Evolutionary conservation across 805 yeast genomes (phyloP).

Genomic region (Zygosaccharomyces rouxii): DNA sequence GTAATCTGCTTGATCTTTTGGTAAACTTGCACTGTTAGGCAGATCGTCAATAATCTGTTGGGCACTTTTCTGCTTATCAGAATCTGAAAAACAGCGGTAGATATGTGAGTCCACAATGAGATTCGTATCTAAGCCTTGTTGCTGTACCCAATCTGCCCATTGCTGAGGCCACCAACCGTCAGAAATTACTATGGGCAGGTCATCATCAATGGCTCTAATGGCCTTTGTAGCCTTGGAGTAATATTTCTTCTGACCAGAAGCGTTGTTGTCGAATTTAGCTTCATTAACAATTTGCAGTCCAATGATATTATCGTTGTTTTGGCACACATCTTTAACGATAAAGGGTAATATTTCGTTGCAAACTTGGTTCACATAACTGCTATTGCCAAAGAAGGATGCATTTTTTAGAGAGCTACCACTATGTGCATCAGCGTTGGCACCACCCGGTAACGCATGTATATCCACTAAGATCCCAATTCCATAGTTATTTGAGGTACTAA

Average conservation of each 20-base stretch:
- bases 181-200: slow-evolving; percentile 71
- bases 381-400: slow-evolving; percentile 39
- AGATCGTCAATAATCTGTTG: slow-evolving; percentile 58
- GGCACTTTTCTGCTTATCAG: slow-evolving; percentile 63
- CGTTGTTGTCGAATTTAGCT: slow-evolving; percentile 57
- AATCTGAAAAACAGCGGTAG: slow-evolving; percentile 79
- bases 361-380: slow-evolving; percentile 37
- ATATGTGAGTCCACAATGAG: slow-evolving; percentile 79
- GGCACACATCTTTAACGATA: slow-evolving; percentile 55
- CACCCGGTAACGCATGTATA: slow-evolving; percentile 86
- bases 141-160: slow-evolving; percentile 62
- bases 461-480: slow-evolving; percentile 77
- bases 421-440: slow-evolving; percentile 84
- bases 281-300: slow-evolving; percentile 89
- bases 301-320: slow-evolving; percentile 57
- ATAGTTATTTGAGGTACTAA: slow-evolving; percentile 55
- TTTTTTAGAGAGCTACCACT: slow-evolving; percentile 54
- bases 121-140: slow-evolving; percentile 43
- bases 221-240: slow-evolving; percentile 60
- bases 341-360: slow-evolving; percentile 52
- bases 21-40: slow-evolving; percentile 44
- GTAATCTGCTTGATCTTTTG: slow-evolving; percentile 53
- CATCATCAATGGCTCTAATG: slow-evolving; percentile 51
- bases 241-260: slow-evolving; percentile 50
- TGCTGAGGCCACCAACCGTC: slow-evolving; percentile 92